Percentiles rank a stretch among this genome's conserved stretches.
phyloP scores from a whole-genome alignment of 306 rosid genomes.

The Citrullus colocynthis region DNA sequence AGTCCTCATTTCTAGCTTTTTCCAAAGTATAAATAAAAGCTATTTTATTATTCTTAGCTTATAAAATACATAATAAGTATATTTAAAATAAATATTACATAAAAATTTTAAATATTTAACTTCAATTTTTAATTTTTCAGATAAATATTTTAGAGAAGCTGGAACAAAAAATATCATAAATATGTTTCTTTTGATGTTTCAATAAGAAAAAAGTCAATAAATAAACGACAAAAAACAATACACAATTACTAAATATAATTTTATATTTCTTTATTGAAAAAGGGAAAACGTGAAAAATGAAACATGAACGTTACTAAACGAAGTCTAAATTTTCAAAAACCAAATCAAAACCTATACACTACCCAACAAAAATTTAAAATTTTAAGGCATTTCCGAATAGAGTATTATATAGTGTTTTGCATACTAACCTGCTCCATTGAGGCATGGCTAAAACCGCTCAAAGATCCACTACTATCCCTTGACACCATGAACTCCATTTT shows the following conservation, averaged over 20 bases:
- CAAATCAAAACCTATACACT: background rate
- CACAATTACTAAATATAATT: background rate
- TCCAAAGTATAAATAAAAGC: no score
- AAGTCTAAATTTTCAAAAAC: background rate
- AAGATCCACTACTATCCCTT: slow-evolving; percentile 6
- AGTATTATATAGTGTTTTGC: background rate
- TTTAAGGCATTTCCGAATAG: background rate
- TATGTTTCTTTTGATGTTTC: background rate
- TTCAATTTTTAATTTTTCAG: background rate
- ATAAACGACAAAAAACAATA: background rate
- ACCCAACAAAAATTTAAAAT: background rate
- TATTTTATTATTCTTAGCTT: background rate
- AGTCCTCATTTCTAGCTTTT: no score
- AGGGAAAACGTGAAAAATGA: background rate
- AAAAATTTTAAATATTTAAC: no score
- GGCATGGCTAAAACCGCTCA: slow-evolving; percentile 14
- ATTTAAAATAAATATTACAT: background rate
- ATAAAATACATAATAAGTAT: no score
- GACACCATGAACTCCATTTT: slow-evolving; percentile 12
- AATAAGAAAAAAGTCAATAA: background rate
- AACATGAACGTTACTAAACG: background rate
- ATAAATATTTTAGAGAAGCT: background rate
- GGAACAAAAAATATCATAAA: background rate
- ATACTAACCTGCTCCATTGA: slow-evolving; percentile 38
- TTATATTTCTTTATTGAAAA: background rate